A percentile compares a stretch with the other conserved stretches of the same genome.
phyloP scores from a whole-genome alignment of 2,329 filamentous ascomycete genomes.

The Sordariomycetes sp. region DNA sequence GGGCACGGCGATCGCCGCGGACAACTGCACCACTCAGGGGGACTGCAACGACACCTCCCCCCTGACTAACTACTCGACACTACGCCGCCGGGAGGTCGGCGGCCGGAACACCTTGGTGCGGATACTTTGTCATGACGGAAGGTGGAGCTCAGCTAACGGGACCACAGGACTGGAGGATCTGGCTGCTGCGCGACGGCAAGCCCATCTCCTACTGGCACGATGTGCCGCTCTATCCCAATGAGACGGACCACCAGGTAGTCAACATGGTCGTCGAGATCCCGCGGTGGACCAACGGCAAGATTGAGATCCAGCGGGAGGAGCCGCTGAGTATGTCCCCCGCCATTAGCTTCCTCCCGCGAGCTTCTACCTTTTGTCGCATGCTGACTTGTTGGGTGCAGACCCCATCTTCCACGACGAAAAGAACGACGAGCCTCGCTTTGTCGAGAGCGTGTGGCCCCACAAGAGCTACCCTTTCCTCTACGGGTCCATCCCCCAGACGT shows the following conservation, averaged over 20 bases:
- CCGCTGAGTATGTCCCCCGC: constrained; percentile 18
- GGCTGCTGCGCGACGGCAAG: constrained; percentile 22
- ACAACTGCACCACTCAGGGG: not conserved
- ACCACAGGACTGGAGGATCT: constrained; percentile 23
- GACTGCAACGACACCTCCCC: constrained; percentile 1
- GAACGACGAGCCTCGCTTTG: constrained; percentile 20
- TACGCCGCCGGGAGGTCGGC: constrained; percentile 18
- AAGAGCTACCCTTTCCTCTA: constrained; percentile 28
- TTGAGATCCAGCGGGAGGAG: constrained; percentile 23
- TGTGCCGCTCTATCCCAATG: constrained; percentile 22
- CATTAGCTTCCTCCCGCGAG: not conserved
- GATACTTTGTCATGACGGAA: not conserved
- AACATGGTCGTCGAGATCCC: constrained; percentile 27
- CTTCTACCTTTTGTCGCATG: not conserved
- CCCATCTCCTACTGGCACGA: constrained; percentile 28
- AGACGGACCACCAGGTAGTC: constrained; percentile 18
- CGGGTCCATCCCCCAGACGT: constrained; percentile 28
- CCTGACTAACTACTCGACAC: not conserved
- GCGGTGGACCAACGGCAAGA: constrained; percentile 24
- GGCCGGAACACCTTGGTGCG: constrained; percentile 21
- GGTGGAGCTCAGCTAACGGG: too few relatives aligned
- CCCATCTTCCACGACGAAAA: constrained; percentile 27
- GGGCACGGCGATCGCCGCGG: not conserved
- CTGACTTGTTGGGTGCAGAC: constrained; percentile 11
- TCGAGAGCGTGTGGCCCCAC: constrained; percentile 27